A percentile compares a stretch with the other conserved stretches of the same genome.
phyloP scores from a whole-genome alignment of 2,329 filamentous ascomycete genomes.

The Coleophoma cylindrospora region DNA sequence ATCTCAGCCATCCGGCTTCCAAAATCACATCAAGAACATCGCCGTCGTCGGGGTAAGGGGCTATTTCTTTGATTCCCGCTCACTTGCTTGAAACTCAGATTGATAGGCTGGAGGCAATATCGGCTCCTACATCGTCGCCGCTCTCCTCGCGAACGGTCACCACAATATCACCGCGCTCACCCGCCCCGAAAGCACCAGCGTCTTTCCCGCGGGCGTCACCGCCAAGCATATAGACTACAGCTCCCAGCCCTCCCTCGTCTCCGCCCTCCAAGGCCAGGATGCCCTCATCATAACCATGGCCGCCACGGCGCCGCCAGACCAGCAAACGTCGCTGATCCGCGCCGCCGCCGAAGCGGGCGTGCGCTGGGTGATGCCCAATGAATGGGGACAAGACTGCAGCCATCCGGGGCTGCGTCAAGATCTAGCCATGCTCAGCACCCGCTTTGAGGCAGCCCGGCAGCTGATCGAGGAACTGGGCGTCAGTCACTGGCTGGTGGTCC shows the following conservation, averaged over 20 bases:
- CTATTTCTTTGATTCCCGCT: not conserved
- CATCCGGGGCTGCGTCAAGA: conserved; percentile 22
- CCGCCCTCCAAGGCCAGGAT: conserved; percentile 47
- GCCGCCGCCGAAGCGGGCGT: conserved; percentile 51
- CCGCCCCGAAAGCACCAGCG: conserved; percentile 34
- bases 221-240: conserved; percentile 38
- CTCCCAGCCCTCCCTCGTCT: conserved; percentile 35
- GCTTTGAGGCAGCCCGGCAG: conserved; percentile 13
- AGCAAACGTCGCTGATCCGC: conserved; percentile 42
- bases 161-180: conserved; percentile 45
- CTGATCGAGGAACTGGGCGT: conserved; percentile 33
- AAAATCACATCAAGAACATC: conserved; percentile 35
- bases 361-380: conserved; percentile 50
- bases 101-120: conserved; percentile 36
- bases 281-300: conserved; percentile 50
- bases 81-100: not conserved
- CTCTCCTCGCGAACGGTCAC: conserved; percentile 26
- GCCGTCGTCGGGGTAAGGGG: conserved; percentile 40
- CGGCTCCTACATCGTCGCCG: conserved; percentile 31
- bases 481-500: conserved; percentile 31
- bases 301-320: conserved; percentile 34
- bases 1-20: no score
- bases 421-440: conserved; percentile 1
- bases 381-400: conserved; percentile 27
- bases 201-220: conserved; percentile 33